Conservation (phyloP, 2,329 filamentous ascomycete genomes). For the Alternaria sp. region DNA sequence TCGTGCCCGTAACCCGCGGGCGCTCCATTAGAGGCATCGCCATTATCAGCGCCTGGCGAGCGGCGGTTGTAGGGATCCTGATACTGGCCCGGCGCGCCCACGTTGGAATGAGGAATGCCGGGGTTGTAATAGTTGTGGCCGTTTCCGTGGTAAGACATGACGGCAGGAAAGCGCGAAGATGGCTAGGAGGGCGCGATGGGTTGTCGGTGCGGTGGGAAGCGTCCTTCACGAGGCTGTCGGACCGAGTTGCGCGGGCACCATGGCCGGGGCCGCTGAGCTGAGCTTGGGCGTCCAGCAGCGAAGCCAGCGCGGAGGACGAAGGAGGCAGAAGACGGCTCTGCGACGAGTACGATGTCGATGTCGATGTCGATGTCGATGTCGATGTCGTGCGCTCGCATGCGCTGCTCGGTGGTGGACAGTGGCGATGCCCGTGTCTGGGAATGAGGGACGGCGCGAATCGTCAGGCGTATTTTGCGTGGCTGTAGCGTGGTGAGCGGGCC, state of each 20-base stretch:
- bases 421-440: slow-evolving; percentile 9
- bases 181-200: slow-evolving; percentile 27
- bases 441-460: slow-evolving; percentile 26
- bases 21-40: slow-evolving; percentile 70
- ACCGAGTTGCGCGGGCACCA: slow-evolving; percentile 42
- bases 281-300: slow-evolving; percentile 20
- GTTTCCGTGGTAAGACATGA: slow-evolving; percentile 67
- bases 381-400: slow-evolving; percentile 24
- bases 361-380: neutral
- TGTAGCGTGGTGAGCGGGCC: slow-evolving; percentile 29
- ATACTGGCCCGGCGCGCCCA: slow-evolving; percentile 49
- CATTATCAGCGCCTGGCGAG: slow-evolving; percentile 76
- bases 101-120: slow-evolving; percentile 54
- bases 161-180: slow-evolving; percentile 27
- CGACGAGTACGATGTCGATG: slow-evolving; percentile 14
- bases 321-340: slow-evolving; percentile 13
- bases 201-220: slow-evolving; percentile 30
- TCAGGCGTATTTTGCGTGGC: slow-evolving; percentile 23
- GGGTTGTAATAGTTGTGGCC: slow-evolving; percentile 61
- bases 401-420: slow-evolving; percentile 19
- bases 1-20: slow-evolving; percentile 47
- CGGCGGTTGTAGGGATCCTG: slow-evolving; percentile 58
- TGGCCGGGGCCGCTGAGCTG: slow-evolving; percentile 42
- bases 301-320: slow-evolving; percentile 18
- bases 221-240: slow-evolving; percentile 51